These are phyloP conservation scores for Coniochaeta hoffmannii DNA, from an alignment of 2,329 filamentous ascomycete species.

Conservation along the genomic window DNA sequence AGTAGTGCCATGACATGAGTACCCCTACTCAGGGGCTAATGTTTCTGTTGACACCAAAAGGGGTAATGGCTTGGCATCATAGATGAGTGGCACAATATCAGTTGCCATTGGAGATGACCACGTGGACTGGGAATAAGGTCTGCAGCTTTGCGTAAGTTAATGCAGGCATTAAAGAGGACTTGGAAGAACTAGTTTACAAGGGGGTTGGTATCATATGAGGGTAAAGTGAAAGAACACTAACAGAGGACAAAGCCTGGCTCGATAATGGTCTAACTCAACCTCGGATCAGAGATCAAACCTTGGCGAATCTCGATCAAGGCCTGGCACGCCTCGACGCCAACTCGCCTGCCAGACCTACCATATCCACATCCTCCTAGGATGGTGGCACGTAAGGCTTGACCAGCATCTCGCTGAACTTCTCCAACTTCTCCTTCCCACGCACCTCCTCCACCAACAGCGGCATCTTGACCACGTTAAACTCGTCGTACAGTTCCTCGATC, in stretches of 20 bases:
- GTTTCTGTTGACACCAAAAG: not conserved
- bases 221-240: not conserved
- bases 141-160: not conserved
- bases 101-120: not conserved
- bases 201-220: not conserved
- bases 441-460: slow-evolving; percentile 93
- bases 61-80: not conserved
- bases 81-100: not conserved
- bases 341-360: not conserved
- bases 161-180: not conserved
- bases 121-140: not conserved
- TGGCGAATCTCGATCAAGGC: not conserved
- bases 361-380: slow-evolving; percentile 6
- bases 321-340: not conserved
- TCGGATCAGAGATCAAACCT: not conserved
- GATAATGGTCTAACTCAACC: not conserved
- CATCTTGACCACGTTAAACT: slow-evolving; percentile 99
- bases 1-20: too few relatives aligned
- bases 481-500: slow-evolving; percentile 96
- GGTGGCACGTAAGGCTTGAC: slow-evolving; percentile 69
- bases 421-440: slow-evolving; percentile 85
- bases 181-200: not conserved
- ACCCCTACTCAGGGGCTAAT: not conserved
- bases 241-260: not conserved
- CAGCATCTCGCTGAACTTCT: slow-evolving; percentile 83